Base-by-base conservation (phyloP, 768 basidiomycete species). In the Brasilioporus rufonigricans region DNA sequence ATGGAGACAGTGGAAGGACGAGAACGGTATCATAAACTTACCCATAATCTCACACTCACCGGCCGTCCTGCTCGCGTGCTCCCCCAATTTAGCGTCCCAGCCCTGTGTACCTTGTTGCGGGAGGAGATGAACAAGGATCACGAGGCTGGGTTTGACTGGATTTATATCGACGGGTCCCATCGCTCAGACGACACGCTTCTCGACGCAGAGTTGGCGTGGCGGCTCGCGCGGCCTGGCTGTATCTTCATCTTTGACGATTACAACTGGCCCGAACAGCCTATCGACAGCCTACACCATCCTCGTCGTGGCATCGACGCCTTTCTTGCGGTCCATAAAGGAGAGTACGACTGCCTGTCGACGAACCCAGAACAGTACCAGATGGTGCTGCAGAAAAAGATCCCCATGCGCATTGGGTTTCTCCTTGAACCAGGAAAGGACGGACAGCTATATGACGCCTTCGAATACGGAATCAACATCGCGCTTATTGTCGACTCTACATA, bases 221-320 rank as follows among this genome's bases (percentile, higher is more conserved):
- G 84, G 6, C 67, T 85, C 18, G 79, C 81, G 3, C 71, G 73
- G 49, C 72, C 76, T 31, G 79, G 75, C 8, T 79, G 80, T 5
- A 67, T 83, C 48, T 59, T 84, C 62, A 76, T 84, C 44, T 81
- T 84, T 58, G 82, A 84, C 57, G 81, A 84, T 63, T 84, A 84
- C 58, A 70, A 73, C 35, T 84, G 82, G 83, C 62, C 75, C 27
- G 71, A 67, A 39, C 76, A 83, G 56, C 78, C 77, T 0, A 61
- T 73, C 29, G 74, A 77, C 11, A 80, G 80, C 52, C 67, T 71
- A 6, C 76, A 80, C 52, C 83, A 84, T 61, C 83, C 83, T 0
- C 78, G 77, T 61, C 74, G 80, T 0, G 82, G 80, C 4, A 77
- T 83, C 51, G 81, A 84, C 48, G 75, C 78, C 11, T 84, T 85